Base-by-base conservation (phyloP, 768 basidiomycete genomes). In the Leccinum pellstonianum region DNA sequence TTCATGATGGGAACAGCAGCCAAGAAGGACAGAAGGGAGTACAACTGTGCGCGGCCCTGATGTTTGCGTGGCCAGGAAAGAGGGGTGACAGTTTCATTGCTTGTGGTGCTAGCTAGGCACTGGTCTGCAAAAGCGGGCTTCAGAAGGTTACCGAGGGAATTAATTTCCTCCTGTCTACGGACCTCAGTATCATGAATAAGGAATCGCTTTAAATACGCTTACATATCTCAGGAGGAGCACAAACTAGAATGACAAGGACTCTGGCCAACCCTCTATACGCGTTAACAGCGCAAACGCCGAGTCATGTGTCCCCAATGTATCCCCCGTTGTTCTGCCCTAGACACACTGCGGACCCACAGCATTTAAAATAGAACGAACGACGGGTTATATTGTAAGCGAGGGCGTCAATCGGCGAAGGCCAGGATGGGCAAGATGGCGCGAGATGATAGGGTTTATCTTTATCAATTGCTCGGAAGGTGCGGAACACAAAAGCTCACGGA, bases 1-100 rank as follows among this genome's bases (percentile, higher is more conserved):
- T 49, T 14, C 19, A 17, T 3, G 49, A 52, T 50, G 60, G 23
- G 43, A 56, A 58, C 31, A 62, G 49, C 49, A 46, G 48, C 35
- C 62, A 82, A 81, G 54, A 93, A 94, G 73, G 95, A 95, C 56
- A 11, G 19, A 50, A 15, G 86, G 84, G 12, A 94, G 93, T 38
- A 93, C 95, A 70, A 96, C 93, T 60, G 84, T 82, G 59, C 91
- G 88, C 57, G 92, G 93, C 74, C 97, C 95, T 9, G 62, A 33
- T 46, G 17, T 33, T 52, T 51, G 59, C 41, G 93, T 91, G 38
- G 48, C 41, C 27, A 58, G 14, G 29, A 21, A 25, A n/a, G 23
- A 37, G 25, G 12, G 5, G 25, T 52, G 56, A 25, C 54, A 41
- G 48, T 37, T 4, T 38, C 29, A 11, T 52, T 29, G 37, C 55